These are phyloP conservation scores for Trichophyton equinum DNA, from an alignment of 2,329 filamentous ascomycete genomes.

Conservation along the genomic window DNA sequence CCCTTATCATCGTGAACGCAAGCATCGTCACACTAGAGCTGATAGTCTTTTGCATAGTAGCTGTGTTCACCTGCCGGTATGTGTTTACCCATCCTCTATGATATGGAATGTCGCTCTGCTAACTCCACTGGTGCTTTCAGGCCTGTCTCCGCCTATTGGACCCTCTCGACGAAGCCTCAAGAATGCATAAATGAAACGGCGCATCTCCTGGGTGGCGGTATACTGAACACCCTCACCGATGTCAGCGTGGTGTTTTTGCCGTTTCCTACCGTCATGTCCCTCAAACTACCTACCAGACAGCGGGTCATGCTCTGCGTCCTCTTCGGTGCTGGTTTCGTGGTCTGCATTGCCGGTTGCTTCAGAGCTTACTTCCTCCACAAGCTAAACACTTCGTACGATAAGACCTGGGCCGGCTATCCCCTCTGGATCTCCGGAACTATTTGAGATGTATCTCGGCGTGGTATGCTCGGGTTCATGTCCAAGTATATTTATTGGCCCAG, in stretches of 20 bases:
- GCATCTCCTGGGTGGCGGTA: not conserved
- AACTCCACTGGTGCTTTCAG: not conserved
- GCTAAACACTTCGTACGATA: not conserved
- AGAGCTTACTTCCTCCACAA: not conserved
- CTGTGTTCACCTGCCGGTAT: not conserved
- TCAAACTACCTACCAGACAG: not conserved
- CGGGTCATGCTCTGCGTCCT: not conserved
- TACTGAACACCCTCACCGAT: not conserved
- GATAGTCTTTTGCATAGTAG: not conserved
- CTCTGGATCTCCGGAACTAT: not conserved
- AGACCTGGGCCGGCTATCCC: not conserved
- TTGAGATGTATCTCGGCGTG: conserved; percentile 2
- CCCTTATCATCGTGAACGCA: not conserved
- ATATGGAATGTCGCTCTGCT: not conserved
- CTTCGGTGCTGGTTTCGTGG: not conserved
- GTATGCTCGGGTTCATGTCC: not conserved
- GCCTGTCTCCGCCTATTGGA: not conserved
- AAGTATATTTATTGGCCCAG: not conserved
- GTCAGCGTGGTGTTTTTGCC: not conserved
- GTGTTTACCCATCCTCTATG: not conserved
- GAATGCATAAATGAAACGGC: not conserved
- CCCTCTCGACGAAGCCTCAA: not conserved
- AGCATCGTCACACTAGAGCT: not conserved
- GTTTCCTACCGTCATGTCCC: not conserved
- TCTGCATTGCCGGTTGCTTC: not conserved